Percentiles rank a stretch among this genome's conserved stretches.
Conservation (phyloP, 495 filamentous ascomycete species). For the Lasiosphaeria miniovina region DNA sequence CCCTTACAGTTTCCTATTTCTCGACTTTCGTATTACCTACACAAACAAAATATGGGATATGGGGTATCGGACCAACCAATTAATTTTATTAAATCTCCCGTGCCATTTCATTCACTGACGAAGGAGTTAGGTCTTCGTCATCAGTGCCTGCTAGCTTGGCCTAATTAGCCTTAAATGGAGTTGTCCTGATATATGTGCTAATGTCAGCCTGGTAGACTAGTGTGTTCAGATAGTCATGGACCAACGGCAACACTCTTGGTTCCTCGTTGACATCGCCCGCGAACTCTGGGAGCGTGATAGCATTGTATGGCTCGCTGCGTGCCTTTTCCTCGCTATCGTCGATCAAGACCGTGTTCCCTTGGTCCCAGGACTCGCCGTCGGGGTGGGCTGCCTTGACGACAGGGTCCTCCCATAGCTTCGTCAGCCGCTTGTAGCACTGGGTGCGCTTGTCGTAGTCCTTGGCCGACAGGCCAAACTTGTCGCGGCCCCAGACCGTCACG, state of each 20-base stretch:
- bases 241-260: conserved; percentile 40
- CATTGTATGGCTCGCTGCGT: conserved; percentile 76
- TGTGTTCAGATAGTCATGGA: conserved; percentile 48
- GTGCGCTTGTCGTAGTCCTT: conserved; percentile 65
- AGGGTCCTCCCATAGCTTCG: conserved; percentile 62
- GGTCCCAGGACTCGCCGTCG: conserved; percentile 57
- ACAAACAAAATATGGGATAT: not conserved
- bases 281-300: conserved; percentile 78
- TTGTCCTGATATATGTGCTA: conserved; percentile 41
- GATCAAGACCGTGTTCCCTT: conserved; percentile 84
- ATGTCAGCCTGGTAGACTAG: conserved; percentile 42
- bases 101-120: not conserved
- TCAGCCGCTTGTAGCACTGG: conserved; percentile 84
- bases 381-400: conserved; percentile 48
- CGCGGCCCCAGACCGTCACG: conserved; percentile 75
- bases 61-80: not conserved
- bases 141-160: not conserved
- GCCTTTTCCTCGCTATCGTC: conserved; percentile 83
- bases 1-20: not conserved
- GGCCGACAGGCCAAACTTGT: conserved; percentile 64
- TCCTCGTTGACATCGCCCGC: conserved; percentile 37
- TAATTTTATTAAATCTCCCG: not conserved
- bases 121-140: not conserved
- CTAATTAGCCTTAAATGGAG: conserved; percentile 31
- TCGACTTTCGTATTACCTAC: not conserved